Conservation (phyloP, 208 protist species). For the Leishmania mexicana region DNA sequence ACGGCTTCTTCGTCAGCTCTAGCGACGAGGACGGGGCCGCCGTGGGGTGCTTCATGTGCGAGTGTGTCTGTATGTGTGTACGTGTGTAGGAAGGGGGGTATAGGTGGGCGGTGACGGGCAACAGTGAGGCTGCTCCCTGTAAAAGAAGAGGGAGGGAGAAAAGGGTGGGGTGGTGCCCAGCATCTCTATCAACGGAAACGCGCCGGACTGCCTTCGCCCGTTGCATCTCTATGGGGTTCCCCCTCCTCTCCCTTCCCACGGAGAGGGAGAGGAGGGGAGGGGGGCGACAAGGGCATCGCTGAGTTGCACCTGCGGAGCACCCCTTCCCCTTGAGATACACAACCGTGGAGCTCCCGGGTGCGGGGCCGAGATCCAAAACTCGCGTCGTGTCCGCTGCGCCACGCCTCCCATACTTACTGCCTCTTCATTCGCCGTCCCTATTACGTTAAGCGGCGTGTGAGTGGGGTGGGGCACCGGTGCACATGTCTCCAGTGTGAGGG, state of each 20-base stretch:
- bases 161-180: neutral
- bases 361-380: neutral
- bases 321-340: neutral
- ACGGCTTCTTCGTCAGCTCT: conserved; percentile 22
- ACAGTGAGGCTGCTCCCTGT: neutral
- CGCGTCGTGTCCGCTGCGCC: neutral
- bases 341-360: neutral
- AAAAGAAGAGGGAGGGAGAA: neutral
- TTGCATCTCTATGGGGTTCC: neutral
- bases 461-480: neutral
- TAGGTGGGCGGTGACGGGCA: neutral
- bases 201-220: neutral
- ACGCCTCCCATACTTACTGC: neutral
- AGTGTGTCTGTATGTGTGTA: neutral
- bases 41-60: neutral
- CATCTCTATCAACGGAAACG: neutral
- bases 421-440: neutral
- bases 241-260: neutral
- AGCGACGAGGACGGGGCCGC: conserved; percentile 20
- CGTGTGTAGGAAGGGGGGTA: neutral
- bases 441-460: neutral
- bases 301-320: neutral
- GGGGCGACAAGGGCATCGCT: neutral
- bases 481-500: neutral
- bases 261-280: neutral